These are phyloP conservation scores for Elongisporangium undulatum DNA, from an alignment of 352 stramenopile genomes.

Conservation along the genomic window DNA sequence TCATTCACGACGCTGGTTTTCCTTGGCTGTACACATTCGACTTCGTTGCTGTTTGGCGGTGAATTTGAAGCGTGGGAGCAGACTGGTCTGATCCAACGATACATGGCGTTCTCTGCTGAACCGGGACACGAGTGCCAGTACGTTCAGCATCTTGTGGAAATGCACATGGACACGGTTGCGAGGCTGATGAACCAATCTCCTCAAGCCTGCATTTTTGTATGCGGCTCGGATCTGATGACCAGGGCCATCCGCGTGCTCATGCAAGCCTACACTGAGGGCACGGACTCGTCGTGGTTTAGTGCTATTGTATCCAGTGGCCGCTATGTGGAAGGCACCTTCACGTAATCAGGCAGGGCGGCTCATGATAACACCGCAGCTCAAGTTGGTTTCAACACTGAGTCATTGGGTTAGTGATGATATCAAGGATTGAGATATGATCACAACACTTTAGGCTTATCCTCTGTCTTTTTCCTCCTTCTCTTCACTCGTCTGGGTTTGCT, in stretches of 20 bases:
- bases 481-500: constrained; percentile 6
- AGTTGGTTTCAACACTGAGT: no score
- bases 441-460: not conserved
- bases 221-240: constrained; percentile 15
- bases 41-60: constrained; percentile 26
- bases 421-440: no score
- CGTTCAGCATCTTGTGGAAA: constrained; percentile 20
- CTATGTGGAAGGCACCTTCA: constrained; percentile 14
- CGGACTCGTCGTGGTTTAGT: constrained; percentile 10
- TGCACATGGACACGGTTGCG: constrained; percentile 18
- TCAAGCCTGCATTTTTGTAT: constrained; percentile 18
- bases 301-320: constrained; percentile 10
- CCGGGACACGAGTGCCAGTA: constrained; percentile 7
- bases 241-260: constrained; percentile 2
- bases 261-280: no score
- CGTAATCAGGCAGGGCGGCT: no score
- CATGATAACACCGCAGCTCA: no score
- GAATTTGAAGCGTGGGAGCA: constrained; percentile 26
- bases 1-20: constrained; percentile 26
- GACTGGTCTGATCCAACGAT: constrained; percentile 21
- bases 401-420: no score
- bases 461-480: constrained; percentile 23
- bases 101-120: constrained; percentile 19
- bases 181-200: constrained; percentile 10
- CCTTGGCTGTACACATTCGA: constrained; percentile 18